Conservation (phyloP, 768 basidiomycete genomes). For the Leccinum broughii region DNA sequence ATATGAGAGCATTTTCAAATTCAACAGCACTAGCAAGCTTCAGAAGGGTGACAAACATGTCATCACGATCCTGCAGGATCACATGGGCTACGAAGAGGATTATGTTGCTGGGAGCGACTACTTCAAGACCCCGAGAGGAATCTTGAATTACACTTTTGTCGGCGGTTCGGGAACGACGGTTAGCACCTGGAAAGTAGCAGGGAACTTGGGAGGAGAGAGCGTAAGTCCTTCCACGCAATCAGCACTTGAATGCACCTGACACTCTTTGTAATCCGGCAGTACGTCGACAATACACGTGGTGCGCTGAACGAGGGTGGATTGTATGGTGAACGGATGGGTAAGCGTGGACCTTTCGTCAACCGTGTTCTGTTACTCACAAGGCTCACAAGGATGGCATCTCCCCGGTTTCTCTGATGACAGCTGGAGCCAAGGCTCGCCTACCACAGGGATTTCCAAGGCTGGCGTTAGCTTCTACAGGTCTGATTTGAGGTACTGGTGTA, state of each 20-base stretch:
- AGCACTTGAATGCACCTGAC: not conserved
- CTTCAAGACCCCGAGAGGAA: slow-evolving; percentile 51
- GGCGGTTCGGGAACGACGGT: slow-evolving; percentile 42
- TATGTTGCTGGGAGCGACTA: slow-evolving; percentile 42
- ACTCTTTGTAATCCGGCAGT: slow-evolving; percentile 30
- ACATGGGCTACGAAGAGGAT: slow-evolving; percentile 54
- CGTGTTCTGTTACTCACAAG: slow-evolving; percentile 6
- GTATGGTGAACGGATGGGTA: slow-evolving; percentile 52
- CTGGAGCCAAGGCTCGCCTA: slow-evolving; percentile 47
- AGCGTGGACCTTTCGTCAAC: not conserved
- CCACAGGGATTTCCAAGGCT: slow-evolving; percentile 40
- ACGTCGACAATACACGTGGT: slow-evolving; percentile 50
- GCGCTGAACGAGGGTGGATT: slow-evolving; percentile 62
- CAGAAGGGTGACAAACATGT: slow-evolving; percentile 37
- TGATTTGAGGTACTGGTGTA: not conserved
- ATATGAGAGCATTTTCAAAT: slow-evolving; percentile 19
- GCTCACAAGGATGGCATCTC: slow-evolving; percentile 46
- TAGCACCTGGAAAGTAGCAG: slow-evolving; percentile 48
- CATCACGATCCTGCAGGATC: slow-evolving; percentile 53
- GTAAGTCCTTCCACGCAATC: slow-evolving; percentile 26
- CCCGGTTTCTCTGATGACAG: slow-evolving; percentile 50
- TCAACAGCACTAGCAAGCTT: slow-evolving; percentile 4
- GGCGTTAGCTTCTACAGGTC: slow-evolving; percentile 53
- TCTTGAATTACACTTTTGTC: slow-evolving; percentile 46
- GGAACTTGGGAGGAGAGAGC: slow-evolving; percentile 49